Conservation (phyloP, 805 yeast genomes). For the Lipomyces chichibuensis region DNA sequence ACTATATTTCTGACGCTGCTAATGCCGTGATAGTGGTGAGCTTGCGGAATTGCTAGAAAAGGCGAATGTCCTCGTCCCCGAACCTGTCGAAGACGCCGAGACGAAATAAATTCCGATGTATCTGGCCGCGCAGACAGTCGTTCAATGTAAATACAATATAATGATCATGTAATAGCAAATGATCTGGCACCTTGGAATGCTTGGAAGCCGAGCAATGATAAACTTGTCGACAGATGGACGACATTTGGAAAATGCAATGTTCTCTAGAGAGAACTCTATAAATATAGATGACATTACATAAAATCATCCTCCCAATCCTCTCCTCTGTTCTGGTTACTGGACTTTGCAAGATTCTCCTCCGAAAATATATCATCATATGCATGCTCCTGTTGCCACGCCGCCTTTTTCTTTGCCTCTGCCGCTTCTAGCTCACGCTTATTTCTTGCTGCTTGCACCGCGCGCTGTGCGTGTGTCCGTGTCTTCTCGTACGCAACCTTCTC, state of each 20-base stretch:
- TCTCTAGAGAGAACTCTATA: neutral
- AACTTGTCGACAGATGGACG: no score
- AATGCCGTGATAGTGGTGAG: slow-evolving; percentile 63
- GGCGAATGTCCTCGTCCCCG: slow-evolving; percentile 60
- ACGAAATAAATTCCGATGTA: neutral
- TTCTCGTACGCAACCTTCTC: slow-evolving; percentile 50
- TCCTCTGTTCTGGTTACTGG: slow-evolving; percentile 53
- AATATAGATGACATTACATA: slow-evolving; percentile 43
- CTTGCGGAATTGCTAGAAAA: slow-evolving; percentile 79
- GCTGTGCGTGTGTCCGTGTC: slow-evolving; percentile 41
- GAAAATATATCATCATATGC: slow-evolving; percentile 55
- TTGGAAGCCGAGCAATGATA: neutral
- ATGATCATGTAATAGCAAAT: neutral
- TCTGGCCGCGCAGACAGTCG: neutral
- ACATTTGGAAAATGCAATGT: no score
- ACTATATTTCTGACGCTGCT: neutral
- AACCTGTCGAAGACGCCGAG: neutral
- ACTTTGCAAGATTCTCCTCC: slow-evolving; percentile 51
- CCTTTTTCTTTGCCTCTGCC: slow-evolving; percentile 39
- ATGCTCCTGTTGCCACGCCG: slow-evolving; percentile 46
- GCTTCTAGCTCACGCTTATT: slow-evolving; percentile 49
- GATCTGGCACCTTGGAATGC: neutral
- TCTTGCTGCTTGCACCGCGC: slow-evolving; percentile 46
- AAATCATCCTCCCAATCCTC: slow-evolving; percentile 65
- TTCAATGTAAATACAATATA: neutral